Evolutionary conservation across 2,329 filamentous ascomycete species (phyloP), one percentile per base, ranked within the genome.

Genomic region (Aspergillus fischeri): DNA sequence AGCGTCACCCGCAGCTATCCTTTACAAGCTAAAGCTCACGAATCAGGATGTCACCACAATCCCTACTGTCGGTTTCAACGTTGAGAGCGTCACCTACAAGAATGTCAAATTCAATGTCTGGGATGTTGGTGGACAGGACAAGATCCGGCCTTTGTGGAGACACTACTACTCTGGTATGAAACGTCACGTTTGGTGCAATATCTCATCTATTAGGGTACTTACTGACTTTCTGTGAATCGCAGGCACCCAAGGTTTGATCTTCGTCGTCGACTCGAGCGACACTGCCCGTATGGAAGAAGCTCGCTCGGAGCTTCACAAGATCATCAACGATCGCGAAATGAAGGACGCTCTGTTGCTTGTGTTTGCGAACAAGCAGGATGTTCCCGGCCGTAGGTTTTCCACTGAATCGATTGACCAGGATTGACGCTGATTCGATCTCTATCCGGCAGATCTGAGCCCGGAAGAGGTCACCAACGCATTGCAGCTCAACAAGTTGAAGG

Each of bases 71-170:
- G 94, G 93, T 67, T 97, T 97, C 85, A 97, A 97, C 84, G 94
- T 97, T 77, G 93, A 97, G 83, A 96, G 92, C 4, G 92, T 97
- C 70, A 95, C 92, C 66, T 97, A 96, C 83, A 97, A 97, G 85
- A 97, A 97, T 77, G 92, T 97, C 78, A 95, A 97, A 79, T 97
- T 97, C 83, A 97, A 95, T 71, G 93, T 97, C 63, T 97, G 93
- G 93, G 93, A 97, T 81, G 93, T 97, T 59, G 93, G 93, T 77
- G 93, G 93, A 64, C 93, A 97, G 83, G 93, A 97, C 84, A 97
- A 97, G 87, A 97, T 97, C 72, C 86, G 93, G 65, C 93, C 93
- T 62, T 81, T 97, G 60, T 97, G 93, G 93, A 88, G 93, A 78
- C 93, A 97, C 82, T 97, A 97, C 81, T 97, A 96, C 74, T 89